phyloP scores from a whole-genome alignment of 108 stramenopile genomes.

The Craspedostauros australis region DNA sequence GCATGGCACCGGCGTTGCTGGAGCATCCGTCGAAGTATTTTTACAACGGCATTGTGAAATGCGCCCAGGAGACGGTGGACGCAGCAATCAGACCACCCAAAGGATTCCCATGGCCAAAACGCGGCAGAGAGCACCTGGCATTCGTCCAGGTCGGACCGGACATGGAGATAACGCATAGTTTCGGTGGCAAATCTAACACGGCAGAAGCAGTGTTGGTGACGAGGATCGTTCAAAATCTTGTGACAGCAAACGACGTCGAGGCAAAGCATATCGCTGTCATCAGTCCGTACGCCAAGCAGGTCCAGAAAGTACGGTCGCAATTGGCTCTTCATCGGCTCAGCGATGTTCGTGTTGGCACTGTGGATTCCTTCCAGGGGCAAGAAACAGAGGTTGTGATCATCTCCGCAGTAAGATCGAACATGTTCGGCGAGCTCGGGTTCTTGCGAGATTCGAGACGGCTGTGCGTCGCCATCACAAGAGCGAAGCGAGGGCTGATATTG shows the following conservation, averaged over 20 bases:
- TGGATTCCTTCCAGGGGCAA: constrained; percentile 75
- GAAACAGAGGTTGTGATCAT: constrained; percentile 67
- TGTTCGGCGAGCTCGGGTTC: constrained; percentile 65
- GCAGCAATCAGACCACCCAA: constrained; percentile 32
- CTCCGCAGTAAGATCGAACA: constrained; percentile 53
- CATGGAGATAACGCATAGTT: constrained; percentile 34
- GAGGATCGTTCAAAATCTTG: constrained; percentile 31
- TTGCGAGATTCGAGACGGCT: constrained; percentile 68
- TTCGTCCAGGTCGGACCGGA: constrained; percentile 46
- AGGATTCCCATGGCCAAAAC: constrained; percentile 59
- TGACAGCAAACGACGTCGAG: constrained; percentile 29
- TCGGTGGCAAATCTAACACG: constrained; percentile 53
- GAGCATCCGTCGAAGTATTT: constrained; percentile 58
- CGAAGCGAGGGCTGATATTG: constrained; percentile 58
- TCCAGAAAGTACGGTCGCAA: constrained; percentile 36
- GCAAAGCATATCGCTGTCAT: constrained; percentile 44
- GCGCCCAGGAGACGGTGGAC: constrained; percentile 1
- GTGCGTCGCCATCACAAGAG: constrained; percentile 84
- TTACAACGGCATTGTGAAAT: constrained; percentile 33
- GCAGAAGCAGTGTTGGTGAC: constrained; percentile 39
- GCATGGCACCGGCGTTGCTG: constrained; percentile 56
- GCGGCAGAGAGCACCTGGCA: constrained; percentile 39
- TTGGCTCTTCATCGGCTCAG: constrained; percentile 10
- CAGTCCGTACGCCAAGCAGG: constrained; percentile 59
- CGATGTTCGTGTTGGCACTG: constrained; percentile 51